phyloP scores from a whole-genome alignment of 148 eudicot genomes.

The Tetragonia tetragonoides region DNA sequence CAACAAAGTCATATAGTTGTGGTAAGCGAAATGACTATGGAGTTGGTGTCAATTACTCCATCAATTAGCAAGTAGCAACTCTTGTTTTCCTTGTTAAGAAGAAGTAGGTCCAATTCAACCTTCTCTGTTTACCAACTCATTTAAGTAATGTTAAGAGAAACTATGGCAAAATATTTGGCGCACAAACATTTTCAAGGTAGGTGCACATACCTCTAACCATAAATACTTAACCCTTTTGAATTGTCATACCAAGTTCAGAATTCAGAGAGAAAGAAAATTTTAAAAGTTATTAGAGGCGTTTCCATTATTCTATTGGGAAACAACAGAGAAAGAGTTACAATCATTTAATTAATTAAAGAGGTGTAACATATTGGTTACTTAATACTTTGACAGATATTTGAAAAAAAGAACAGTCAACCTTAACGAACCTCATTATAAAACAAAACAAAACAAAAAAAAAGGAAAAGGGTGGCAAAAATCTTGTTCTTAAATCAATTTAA shows the following conservation, averaged over 20 bases:
- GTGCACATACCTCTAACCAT: conserved; percentile 16
- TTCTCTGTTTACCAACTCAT: conserved; percentile 13
- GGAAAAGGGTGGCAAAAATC: conserved; percentile 6
- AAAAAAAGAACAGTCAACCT: conserved; percentile 10
- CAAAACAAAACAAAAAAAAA: background rate
- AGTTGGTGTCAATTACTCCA: conserved; percentile 4
- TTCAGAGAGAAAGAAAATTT: background rate
- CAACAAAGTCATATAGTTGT: conserved; percentile 1
- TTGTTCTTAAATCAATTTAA: conserved; percentile 1
- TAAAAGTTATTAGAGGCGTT: background rate
- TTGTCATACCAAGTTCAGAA: background rate
- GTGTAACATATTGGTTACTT: background rate
- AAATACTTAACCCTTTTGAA: conserved; percentile 25
- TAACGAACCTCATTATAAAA: conserved; percentile 7
- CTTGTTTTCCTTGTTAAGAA: background rate
- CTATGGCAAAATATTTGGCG: conserved; percentile 24
- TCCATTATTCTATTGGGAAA: too few relatives aligned
- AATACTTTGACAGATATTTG: background rate
- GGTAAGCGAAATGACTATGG: background rate
- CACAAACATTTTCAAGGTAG: conserved; percentile 12
- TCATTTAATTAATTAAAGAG: background rate
- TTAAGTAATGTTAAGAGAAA: conserved; percentile 2
- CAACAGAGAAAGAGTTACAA: background rate
- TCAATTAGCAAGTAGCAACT: background rate
- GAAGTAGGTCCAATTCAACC: conserved; percentile 10